These are phyloP conservation scores for Moelleriella libera DNA, from an alignment of 2,329 filamentous ascomycete genomes.

Conservation along the genomic window DNA sequence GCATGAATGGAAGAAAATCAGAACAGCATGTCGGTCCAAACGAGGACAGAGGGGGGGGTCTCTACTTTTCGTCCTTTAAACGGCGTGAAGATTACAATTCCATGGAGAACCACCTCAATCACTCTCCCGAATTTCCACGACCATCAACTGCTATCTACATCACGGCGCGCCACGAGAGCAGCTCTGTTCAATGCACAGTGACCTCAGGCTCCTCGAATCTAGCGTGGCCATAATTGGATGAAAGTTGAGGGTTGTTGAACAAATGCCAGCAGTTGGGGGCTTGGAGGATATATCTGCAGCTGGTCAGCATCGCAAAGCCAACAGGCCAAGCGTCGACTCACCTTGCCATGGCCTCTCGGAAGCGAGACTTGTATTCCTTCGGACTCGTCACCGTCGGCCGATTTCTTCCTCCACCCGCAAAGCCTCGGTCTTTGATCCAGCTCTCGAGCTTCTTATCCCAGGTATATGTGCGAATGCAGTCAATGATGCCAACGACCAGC, in stretches of 20 bases:
- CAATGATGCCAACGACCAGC: constrained; percentile 92
- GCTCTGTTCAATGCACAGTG: neutral
- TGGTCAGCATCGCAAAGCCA: neutral
- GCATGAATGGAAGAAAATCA: neutral
- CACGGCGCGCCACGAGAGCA: too few species aligned
- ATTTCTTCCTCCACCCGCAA: constrained; percentile 61
- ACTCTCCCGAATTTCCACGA: too few species aligned
- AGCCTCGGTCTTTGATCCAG: constrained; percentile 96
- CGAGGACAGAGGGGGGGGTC: too few species aligned
- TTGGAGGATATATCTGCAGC: constrained; percentile 51
- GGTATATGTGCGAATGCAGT: constrained; percentile 95
- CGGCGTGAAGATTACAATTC: too few species aligned
- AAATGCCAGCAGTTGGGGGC: constrained; percentile 66
- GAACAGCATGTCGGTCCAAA: neutral
- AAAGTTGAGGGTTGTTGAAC: constrained; percentile 34
- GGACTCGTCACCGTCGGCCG: constrained; percentile 92
- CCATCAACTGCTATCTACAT: too few species aligned
- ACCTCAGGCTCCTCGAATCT: constrained; percentile 24
- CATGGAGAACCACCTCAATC: too few species aligned
- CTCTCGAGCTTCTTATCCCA: constrained; percentile 99
- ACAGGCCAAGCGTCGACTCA: constrained; percentile 26
- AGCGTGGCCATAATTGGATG: constrained; percentile 20
- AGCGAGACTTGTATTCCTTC: constrained; percentile 93
- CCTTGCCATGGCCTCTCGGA: constrained; percentile 91
- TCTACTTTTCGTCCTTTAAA: too few species aligned